Conservation (phyloP, 2,329 filamentous ascomycete species). For the Fusarium sp. region DNA sequence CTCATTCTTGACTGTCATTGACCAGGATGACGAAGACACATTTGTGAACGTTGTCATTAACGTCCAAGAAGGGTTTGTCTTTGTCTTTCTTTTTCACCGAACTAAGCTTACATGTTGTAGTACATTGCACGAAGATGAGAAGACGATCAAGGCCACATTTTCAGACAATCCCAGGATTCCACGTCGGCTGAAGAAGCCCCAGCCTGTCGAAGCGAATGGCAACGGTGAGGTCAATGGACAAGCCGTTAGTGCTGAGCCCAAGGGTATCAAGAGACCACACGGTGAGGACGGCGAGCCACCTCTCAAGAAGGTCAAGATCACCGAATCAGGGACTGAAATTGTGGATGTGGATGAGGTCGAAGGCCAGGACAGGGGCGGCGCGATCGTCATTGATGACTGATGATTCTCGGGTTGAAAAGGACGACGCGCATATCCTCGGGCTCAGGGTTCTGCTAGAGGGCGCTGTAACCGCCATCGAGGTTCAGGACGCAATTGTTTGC, state of each 20-base stretch:
- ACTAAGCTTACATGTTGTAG: constrained; percentile 51
- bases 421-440: constrained; percentile 15
- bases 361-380: constrained; percentile 57
- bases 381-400: constrained; percentile 75
- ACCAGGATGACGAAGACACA: constrained; percentile 78
- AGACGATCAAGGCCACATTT: constrained; percentile 64
- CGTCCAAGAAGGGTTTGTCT: constrained; percentile 69
- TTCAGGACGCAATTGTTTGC: constrained; percentile 90
- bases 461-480: constrained; percentile 85
- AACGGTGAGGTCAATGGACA: constrained; percentile 55
- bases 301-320: constrained; percentile 62
- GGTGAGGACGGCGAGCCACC: constrained; percentile 56
- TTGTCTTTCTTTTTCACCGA: neutral
- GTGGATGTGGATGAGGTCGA: constrained; percentile 61
- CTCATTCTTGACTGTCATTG: constrained; percentile 85
- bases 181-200: constrained; percentile 60
- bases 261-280: constrained; percentile 59
- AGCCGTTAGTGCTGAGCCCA: constrained; percentile 47
- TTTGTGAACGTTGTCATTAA: constrained; percentile 84
- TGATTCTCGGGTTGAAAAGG: neutral
- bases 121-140: constrained; percentile 57
- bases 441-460: constrained; percentile 56
- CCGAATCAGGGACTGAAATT: constrained; percentile 52
- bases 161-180: constrained; percentile 62
- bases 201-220: constrained; percentile 54